phyloP scores from a whole-genome alignment of 2,329 filamentous ascomycete species.

The Claviceps sp. region DNA sequence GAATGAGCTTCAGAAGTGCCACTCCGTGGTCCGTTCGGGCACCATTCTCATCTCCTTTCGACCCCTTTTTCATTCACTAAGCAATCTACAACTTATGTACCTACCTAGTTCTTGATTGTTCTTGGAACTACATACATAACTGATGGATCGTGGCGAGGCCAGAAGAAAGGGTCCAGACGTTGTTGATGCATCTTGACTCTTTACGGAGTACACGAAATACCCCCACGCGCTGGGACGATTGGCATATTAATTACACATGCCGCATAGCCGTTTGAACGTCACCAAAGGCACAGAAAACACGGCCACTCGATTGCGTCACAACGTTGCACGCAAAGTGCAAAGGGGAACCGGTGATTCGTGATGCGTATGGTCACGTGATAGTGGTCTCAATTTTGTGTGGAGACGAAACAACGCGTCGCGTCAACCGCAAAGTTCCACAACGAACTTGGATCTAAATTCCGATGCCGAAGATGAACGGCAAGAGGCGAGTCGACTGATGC shows the following conservation, averaged over 20 bases:
- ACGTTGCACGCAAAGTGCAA: background rate
- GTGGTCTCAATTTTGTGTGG: background rate
- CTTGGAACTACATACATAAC: no score
- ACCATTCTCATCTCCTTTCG: background rate
- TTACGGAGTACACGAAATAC: no score
- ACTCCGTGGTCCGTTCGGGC: background rate
- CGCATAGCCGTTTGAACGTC: background rate
- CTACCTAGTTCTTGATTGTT: background rate
- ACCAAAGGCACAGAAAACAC: background rate
- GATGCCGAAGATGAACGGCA: no score
- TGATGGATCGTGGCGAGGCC: no score
- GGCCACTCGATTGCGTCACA: background rate
- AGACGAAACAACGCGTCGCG: background rate
- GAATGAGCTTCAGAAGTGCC: background rate
- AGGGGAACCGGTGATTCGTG: background rate
- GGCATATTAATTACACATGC: no score
- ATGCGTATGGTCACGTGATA: background rate
- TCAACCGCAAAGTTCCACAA: no score
- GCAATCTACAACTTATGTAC: no score
- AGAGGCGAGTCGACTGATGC: no score
- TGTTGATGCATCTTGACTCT: no score
- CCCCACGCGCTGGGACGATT: no score
- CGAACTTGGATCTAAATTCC: background rate
- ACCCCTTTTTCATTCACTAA: background rate
- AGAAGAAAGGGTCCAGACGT: no score